Conservation (phyloP, 2,329 filamentous ascomycete species). For the Arthroderma uncinatum region DNA sequence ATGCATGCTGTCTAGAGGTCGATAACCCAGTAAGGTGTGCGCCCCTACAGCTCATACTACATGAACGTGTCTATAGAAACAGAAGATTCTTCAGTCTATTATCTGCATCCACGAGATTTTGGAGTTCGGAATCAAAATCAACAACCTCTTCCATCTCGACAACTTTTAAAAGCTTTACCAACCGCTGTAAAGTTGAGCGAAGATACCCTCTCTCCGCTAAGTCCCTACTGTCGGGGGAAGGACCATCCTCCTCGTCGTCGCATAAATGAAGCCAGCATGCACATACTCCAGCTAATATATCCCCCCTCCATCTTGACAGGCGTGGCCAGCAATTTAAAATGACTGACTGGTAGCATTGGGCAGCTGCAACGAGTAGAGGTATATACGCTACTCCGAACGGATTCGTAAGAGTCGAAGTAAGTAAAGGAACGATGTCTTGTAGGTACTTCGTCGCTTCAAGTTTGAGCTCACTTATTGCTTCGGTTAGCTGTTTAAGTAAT, state of each 20-base stretch:
- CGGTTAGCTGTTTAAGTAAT: slow-evolving; percentile 23
- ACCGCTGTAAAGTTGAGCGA: slow-evolving; percentile 3
- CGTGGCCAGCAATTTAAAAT: slow-evolving; percentile 60
- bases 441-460: slow-evolving; percentile 32
- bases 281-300: slow-evolving; percentile 52
- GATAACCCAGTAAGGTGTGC: background rate
- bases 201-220: background rate
- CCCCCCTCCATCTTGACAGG: slow-evolving; percentile 49
- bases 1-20: too few relatives aligned
- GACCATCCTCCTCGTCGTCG: slow-evolving; percentile 23
- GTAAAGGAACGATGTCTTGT: slow-evolving; percentile 56
- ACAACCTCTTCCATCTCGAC: slow-evolving; percentile 17
- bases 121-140: slow-evolving; percentile 26
- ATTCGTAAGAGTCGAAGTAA: slow-evolving; percentile 54
- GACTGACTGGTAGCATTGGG: slow-evolving; percentile 45
- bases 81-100: slow-evolving; percentile 22
- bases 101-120: slow-evolving; percentile 28
- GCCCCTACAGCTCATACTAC: background rate
- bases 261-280: slow-evolving; percentile 52
- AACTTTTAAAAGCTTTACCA: slow-evolving; percentile 21
- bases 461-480: slow-evolving; percentile 24
- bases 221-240: slow-evolving; percentile 3
- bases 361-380: slow-evolving; percentile 43
- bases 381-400: slow-evolving; percentile 52
- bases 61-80: slow-evolving; percentile 9